phyloP scores from a whole-genome alignment of 192 early-diverging fungal genomes.

The Rhizoclosmatium globosum region DNA sequence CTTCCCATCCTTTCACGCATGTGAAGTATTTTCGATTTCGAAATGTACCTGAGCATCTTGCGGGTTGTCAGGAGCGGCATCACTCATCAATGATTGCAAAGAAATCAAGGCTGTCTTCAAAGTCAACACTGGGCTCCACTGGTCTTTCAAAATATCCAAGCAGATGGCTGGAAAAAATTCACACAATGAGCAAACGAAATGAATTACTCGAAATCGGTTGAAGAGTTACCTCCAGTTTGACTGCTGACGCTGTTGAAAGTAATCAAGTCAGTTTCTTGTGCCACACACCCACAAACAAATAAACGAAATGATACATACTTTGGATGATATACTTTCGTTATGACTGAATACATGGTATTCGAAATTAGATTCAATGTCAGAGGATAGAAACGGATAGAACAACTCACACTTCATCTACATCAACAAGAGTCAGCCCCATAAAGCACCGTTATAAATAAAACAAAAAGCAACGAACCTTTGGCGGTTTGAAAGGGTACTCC shows the following conservation, averaged over 20 bases:
- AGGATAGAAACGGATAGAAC: neutral
- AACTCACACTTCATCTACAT: constrained; percentile 50
- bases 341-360: constrained; percentile 25
- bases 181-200: neutral
- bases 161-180: constrained; percentile 45
- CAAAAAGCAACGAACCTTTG: constrained; percentile 41
- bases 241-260: constrained; percentile 49
- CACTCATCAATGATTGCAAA: constrained; percentile 58
- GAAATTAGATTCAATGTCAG: neutral
- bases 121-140: constrained; percentile 64
- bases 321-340: constrained; percentile 63
- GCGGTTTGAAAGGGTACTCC: constrained; percentile 57
- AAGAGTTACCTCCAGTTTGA: constrained; percentile 53
- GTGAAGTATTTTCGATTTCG: no score
- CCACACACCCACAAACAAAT: no score
- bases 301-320: constrained; percentile 36
- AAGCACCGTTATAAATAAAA: neutral
- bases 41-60: constrained; percentile 54
- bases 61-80: constrained; percentile 64
- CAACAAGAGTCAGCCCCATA: neutral
- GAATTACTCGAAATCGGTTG: neutral
- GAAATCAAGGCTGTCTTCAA: constrained; percentile 64
- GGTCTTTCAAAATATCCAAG: constrained; percentile 64
- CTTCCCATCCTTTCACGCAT: no score
- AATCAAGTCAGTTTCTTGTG: no score